phyloP scores from a whole-genome alignment of 768 basidiomycete species.

The Asterophora lycoperdoides region DNA sequence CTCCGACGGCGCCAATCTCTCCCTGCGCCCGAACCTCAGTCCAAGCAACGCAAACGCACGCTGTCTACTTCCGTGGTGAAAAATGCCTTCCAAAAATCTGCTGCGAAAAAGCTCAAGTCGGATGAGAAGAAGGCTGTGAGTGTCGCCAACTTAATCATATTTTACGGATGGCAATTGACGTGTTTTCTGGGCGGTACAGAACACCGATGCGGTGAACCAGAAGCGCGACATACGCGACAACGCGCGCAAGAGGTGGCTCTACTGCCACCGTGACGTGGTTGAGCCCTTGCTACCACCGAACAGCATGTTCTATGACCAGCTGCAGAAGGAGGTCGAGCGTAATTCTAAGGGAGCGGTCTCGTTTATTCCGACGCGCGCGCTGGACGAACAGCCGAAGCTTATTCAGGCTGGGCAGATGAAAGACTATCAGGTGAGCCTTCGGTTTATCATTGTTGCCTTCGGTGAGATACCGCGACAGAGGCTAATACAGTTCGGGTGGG shows the following conservation, averaged over 20 bases:
- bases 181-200: slow-evolving; percentile 23
- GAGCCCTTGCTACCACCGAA: slow-evolving; percentile 41
- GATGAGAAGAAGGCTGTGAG: slow-evolving; percentile 39
- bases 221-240: slow-evolving; percentile 36
- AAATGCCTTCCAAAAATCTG: slow-evolving; percentile 22
- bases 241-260: slow-evolving; percentile 43
- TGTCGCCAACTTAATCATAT: background rate
- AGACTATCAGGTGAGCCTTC: slow-evolving; percentile 57
- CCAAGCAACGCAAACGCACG: slow-evolving; percentile 15
- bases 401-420: slow-evolving; percentile 61
- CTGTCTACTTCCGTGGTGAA: slow-evolving; percentile 11
- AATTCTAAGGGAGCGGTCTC: slow-evolving; percentile 10
- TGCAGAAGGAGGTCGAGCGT: slow-evolving; percentile 27
- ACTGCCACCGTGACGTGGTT: slow-evolving; percentile 40
- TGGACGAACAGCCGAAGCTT: slow-evolving; percentile 45
- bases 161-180: background rate
- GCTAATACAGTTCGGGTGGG: background rate
- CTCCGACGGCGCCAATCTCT: slow-evolving; percentile 13
- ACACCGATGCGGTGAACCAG: slow-evolving; percentile 35
- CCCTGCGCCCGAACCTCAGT: background rate
- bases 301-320: slow-evolving; percentile 32
- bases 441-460: too few relatives aligned
- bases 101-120: slow-evolving; percentile 22
- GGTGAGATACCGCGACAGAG: background rate
- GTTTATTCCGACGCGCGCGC: slow-evolving; percentile 33